Conservation (phyloP, 306 rosid genomes). For the Prunus dulcis region DNA sequence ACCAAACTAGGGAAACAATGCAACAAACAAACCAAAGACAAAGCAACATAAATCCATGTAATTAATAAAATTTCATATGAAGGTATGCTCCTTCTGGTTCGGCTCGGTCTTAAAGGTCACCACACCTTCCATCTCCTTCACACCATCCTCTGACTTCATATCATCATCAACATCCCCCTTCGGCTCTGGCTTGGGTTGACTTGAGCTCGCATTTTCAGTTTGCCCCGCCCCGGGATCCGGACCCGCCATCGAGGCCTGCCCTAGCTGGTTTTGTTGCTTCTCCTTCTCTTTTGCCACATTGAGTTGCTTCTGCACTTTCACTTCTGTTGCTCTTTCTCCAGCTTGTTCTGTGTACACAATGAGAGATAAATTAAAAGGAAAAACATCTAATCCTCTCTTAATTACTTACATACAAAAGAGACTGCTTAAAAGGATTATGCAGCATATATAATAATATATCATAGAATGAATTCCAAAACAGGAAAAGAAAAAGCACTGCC, state of each 20-base stretch:
- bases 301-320: neutral
- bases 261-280: neutral
- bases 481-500: too few species aligned
- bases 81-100: neutral
- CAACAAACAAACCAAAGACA: neutral
- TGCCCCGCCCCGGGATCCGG: too few species aligned
- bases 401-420: too few species aligned
- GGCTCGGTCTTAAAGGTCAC: neutral
- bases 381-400: neutral
- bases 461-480: neutral
- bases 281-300: neutral
- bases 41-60: neutral
- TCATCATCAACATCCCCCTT: too few species aligned
- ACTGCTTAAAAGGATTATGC: too few species aligned
- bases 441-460: too few species aligned
- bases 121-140: neutral
- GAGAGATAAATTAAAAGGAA: neutral
- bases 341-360: neutral
- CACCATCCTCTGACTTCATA: neutral
- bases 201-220: neutral
- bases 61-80: neutral
- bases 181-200: neutral
- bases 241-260: neutral
- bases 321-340: neutral
- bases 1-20: neutral